phyloP scores from a whole-genome alignment of 768 basidiomycete species.

The Sporobolomyces phaffii region DNA sequence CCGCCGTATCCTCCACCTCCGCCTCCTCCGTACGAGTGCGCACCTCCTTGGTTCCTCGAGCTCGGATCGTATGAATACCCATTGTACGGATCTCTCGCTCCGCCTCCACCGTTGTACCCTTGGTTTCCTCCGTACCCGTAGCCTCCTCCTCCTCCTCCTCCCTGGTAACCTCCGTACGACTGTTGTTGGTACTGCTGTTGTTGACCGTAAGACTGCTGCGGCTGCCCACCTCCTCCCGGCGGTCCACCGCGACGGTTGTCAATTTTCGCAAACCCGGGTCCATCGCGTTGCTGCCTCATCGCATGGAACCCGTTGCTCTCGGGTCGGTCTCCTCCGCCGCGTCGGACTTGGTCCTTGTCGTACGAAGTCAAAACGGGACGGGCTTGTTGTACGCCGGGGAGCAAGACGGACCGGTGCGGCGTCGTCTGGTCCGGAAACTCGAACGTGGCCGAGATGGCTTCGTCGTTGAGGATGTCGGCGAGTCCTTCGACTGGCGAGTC shows the following conservation, averaged over 20 bases:
- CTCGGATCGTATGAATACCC: slow-evolving; percentile 27
- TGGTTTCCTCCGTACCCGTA: slow-evolving; percentile 5
- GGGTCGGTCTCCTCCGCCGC: slow-evolving; percentile 38
- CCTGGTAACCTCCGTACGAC: not conserved
- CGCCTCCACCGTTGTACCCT: not conserved
- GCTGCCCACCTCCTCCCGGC: slow-evolving; percentile 2
- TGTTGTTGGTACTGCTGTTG: not conserved
- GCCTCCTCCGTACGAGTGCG: not conserved
- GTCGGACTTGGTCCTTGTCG: slow-evolving; percentile 58
- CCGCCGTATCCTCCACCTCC: slow-evolving; percentile 13
- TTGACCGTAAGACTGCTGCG: not conserved
- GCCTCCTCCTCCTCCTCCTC: slow-evolving; percentile 2
- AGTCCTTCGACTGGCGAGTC: slow-evolving; percentile 64
- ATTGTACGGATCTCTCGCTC: slow-evolving; percentile 18
- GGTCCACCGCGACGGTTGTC: slow-evolving; percentile 2
- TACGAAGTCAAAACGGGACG: slow-evolving; percentile 58
- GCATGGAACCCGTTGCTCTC: slow-evolving; percentile 35
- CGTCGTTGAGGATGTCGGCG: slow-evolving; percentile 77
- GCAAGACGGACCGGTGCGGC: slow-evolving; percentile 75
- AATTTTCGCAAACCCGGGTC: slow-evolving; percentile 32
- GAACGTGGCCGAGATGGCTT: slow-evolving; percentile 77
- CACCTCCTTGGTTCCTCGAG: not conserved
- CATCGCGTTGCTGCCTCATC: slow-evolving; percentile 15
- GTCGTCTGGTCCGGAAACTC: slow-evolving; percentile 79
- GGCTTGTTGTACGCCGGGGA: slow-evolving; percentile 64